These are phyloP conservation scores for Phytophthora constricta DNA, from an alignment of 352 stramenopile species.

Conservation along the genomic window DNA sequence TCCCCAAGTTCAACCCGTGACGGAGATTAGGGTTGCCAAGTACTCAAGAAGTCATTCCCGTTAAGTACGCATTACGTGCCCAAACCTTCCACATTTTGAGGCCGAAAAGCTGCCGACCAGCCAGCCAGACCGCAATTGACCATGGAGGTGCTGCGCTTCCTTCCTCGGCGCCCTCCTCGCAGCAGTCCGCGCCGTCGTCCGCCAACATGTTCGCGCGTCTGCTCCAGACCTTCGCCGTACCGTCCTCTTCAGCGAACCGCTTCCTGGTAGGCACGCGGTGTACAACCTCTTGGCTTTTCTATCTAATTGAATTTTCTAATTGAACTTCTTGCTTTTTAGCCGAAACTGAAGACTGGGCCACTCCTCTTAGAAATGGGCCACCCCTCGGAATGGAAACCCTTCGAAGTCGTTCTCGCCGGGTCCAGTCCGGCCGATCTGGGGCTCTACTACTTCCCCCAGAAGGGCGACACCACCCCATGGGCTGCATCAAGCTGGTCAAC, in stretches of 20 bases:
- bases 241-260: conserved; percentile 38
- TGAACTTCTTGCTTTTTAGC: conserved; percentile 28
- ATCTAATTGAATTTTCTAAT: not conserved
- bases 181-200: not conserved
- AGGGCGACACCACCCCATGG: conserved; percentile 46
- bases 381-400: conserved; percentile 61
- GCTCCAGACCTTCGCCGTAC: conserved; percentile 52
- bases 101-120: too few relatives aligned
- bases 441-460: conserved; percentile 73
- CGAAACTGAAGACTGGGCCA: conserved; percentile 64
- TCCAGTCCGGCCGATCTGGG: conserved; percentile 55
- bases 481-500: conserved; percentile 65
- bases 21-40: too few relatives aligned
- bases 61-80: too few relatives aligned
- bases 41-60: too few relatives aligned
- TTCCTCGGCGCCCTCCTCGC: conserved; percentile 12
- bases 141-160: conserved; percentile 33
- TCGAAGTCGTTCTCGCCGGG: conserved; percentile 71
- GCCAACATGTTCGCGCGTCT: conserved; percentile 59
- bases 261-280: conserved; percentile 43
- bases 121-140: conserved; percentile 9
- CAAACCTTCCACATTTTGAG: too few relatives aligned
- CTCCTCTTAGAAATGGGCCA: conserved; percentile 67
- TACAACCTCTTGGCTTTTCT: not conserved
- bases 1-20: too few relatives aligned